Conservation (phyloP, 2,329 filamentous ascomycete genomes). For the Uncinocarpus reesii region DNA sequence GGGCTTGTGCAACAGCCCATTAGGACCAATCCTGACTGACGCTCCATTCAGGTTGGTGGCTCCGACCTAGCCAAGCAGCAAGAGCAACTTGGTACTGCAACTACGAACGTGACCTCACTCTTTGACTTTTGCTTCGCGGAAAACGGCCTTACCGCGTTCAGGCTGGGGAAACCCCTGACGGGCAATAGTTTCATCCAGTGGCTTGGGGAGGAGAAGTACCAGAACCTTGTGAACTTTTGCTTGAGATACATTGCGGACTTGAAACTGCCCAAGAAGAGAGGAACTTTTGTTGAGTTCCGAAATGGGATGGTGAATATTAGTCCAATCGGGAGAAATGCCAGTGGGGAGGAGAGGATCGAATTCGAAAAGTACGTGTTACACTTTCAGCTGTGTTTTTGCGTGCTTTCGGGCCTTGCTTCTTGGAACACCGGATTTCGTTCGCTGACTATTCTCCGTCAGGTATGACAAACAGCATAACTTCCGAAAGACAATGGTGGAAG, state of each 20-base stretch:
- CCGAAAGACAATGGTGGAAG: slow-evolving; percentile 63
- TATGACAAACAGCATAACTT: slow-evolving; percentile 73
- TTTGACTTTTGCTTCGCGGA: slow-evolving; percentile 98
- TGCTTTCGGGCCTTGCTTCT: background rate
- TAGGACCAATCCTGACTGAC: no score
- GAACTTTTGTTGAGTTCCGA: slow-evolving; percentile 57
- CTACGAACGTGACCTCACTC: slow-evolving; percentile 62
- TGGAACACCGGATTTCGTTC: background rate
- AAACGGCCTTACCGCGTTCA: slow-evolving; percentile 88
- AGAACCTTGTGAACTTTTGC: slow-evolving; percentile 49
- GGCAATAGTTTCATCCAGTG: slow-evolving; percentile 81
- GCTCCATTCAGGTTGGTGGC: slow-evolving; percentile 71
- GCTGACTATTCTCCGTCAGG: slow-evolving; percentile 18
- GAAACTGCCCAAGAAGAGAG: slow-evolving; percentile 53
- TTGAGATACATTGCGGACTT: slow-evolving; percentile 52
- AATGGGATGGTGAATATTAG: slow-evolving; percentile 58
- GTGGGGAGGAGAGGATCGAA: slow-evolving; percentile 64
- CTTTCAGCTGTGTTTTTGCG: background rate
- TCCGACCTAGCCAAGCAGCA: slow-evolving; percentile 90
- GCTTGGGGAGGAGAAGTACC: slow-evolving; percentile 72
- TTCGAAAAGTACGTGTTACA: slow-evolving; percentile 50
- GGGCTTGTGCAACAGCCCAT: no score
- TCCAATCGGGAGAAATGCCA: slow-evolving; percentile 69
- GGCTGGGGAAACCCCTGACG: slow-evolving; percentile 63
- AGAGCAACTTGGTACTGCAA: slow-evolving; percentile 71